Evolutionary conservation across 2,329 filamentous ascomycete genomes (phyloP), one percentile per base, ranked within the genome.

Genomic region (Aspergillus sp.): DNA sequence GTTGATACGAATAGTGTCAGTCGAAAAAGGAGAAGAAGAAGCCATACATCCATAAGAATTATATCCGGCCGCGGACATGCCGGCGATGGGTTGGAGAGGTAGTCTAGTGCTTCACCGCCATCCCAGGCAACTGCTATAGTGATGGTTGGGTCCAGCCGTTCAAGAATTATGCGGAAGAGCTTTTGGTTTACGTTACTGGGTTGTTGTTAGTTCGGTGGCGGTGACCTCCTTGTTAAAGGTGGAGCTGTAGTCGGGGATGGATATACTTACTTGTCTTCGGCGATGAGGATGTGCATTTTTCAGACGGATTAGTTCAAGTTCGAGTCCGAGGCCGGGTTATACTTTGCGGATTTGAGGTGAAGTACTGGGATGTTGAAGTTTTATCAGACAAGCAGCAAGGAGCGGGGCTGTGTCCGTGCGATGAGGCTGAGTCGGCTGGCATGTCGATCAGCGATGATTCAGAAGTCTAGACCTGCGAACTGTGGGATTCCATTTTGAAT

Each of bases 211-310:
- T 9, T 9, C 27, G 27, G 3, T 11, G 27, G 4, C 27, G 3
- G 27, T 31, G 27, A 31, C 3, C 4, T 31, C 2, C 0, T 17
- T 12, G 33, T 23, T 12, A 4, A 7, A 12, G n/a, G 8, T 37
- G 9, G 37, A 15, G 5, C 7, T 4, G 7, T 4, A 17, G 6
- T 9, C 4, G 14, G 48, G 9, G 19, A 11, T 12, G 27, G 27
- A 31, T 1, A 9, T 8, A 31, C 45, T 44, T 39, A 58, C 56
- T 58, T 58, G n/a, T 54, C 56, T 33, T 58, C 56, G 2, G 51
- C 56, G 8, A 58, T 8, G 7, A 58, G 31, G 21, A 58, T 39
- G 24, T 58, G 56, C 56, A 58, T 58, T 37, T 12, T 57, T 33
- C 3, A 11, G 8, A 11, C 9, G 9, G 9, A 4, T n/a, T 37